Base-by-base conservation (phyloP, 176 grass and related monocot genomes). In the Lolium multiflorum region DNA sequence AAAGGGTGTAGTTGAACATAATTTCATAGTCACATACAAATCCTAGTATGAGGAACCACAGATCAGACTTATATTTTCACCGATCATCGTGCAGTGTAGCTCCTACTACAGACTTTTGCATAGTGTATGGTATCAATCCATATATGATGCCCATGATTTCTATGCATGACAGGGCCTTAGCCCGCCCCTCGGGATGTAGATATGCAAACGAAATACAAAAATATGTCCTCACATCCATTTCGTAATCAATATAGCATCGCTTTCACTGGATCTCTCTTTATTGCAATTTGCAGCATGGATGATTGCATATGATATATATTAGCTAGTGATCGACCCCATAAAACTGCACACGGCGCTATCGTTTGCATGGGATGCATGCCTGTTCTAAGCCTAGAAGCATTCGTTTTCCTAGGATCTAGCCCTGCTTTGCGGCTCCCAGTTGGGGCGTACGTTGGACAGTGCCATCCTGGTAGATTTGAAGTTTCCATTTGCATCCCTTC, bases 331-430 rank as follows among this genome's bases (percentile, higher is more conserved):
- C 54, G 68, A 38, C 4, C 69, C 67, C 71, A 48, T 73, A 73
- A 82, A 82, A 78, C 72, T 14, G 24, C 65, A 83, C 47, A 77
- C 11, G 58, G 58, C 11, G 59, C 3, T 58, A 41, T 63, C 38
- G 16, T 44, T 81, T 77, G 68, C 74, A 83, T 91, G 89, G 51
- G 76, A 88, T 91, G 81, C 81, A 82, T 80, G 74, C 60, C 24
- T 48, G 57, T 3, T 78, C 64, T 38, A 17, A 56, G 51, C 15
- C 80, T 74, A 78, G 78, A 65, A 76, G 28, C 56, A 48, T 57
- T 46, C 48, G 17, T 87, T 82, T 82, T 70, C 71, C 88, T 64
- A 90, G 44, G 61, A 51, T 37, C 22, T 68, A 18, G 21, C 16
- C 57, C 18, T 43, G 48, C 66, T 82, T 82, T 82, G 66, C 50